Evolutionary conservation across 23 red algal species (phyloP).

Genomic region (Gracilaria domingensis): DNA sequence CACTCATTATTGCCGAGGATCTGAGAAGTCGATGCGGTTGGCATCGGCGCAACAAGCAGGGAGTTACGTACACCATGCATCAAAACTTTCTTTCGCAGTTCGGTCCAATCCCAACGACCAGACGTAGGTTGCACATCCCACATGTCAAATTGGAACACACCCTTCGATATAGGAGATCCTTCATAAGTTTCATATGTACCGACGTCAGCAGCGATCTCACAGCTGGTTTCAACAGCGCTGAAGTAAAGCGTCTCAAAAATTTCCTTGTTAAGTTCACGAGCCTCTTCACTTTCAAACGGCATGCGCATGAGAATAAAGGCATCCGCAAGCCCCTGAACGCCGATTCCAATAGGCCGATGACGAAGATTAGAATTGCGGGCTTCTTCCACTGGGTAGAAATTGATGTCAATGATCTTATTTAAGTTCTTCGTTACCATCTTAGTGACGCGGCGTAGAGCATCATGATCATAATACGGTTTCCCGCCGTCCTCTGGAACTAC

Average conservation of each 20-base stretch:
- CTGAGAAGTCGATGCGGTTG: constrained; percentile 98
- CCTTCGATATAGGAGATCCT: constrained; percentile 90
- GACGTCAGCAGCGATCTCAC: constrained; percentile 80
- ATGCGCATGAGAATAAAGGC: constrained; percentile 98
- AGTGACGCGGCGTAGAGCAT: constrained; percentile 72
- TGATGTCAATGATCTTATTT: constrained; percentile 98
- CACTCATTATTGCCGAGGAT: constrained; percentile 99
- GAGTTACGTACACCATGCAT: constrained; percentile 92
- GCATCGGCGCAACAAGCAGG: constrained; percentile 97
- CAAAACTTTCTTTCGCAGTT: constrained; percentile 74
- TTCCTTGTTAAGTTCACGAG: constrained; percentile 85
- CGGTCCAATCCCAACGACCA: constrained; percentile 91
- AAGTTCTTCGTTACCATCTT: constrained; percentile 88
- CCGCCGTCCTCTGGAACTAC: constrained; percentile 62
- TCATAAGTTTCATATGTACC: constrained; percentile 89
- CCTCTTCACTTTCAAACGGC: constrained; percentile 98
- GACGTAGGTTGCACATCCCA: constrained; percentile 89
- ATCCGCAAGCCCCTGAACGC: constrained; percentile 96
- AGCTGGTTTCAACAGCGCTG: constrained; percentile 79
- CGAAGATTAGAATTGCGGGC: constrained; percentile 89
- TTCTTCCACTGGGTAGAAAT: constrained; percentile 95
- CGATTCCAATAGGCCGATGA: constrained; percentile 97
- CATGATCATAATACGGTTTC: constrained; percentile 77
- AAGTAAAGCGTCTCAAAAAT: constrained; percentile 99
- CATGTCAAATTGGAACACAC: constrained; percentile 95